Evolutionary conservation across 768 basidiomycete genomes (phyloP), one percentile per base, ranked within the genome.

Genomic region (Rickenella mellea): DNA sequence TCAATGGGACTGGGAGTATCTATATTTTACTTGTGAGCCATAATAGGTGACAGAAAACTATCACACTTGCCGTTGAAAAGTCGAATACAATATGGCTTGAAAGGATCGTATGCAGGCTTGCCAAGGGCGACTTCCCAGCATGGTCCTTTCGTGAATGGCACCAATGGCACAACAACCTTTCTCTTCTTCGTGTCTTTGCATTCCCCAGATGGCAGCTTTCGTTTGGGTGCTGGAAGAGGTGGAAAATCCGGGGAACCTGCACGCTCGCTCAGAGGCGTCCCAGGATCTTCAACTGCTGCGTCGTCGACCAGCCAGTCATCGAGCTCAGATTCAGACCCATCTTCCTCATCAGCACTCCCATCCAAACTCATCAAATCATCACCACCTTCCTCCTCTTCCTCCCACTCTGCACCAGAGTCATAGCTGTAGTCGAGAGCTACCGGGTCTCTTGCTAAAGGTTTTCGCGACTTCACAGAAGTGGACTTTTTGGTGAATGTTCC

Each of bases 341-440:
- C 82, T 10, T 70, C 80, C 12, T 87, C 86, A 5, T 83, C 80
- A 6, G 71, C 64, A 8, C 50, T 40, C 15, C 53, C 69, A 27
- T 64, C 65, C 30, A 67, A 68, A 6, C 82, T 74, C 42, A 86
- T 83, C 38, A 87, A 86, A 39, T 82, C 88, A 9, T 78, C 86
- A 19, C 81, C 88, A 3, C 71, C 75, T 10, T 67, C 70, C 17
- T 80, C 78, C 55, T 92, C 91, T 44, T 84, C 86, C 48, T 90
- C 89, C 96, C 96, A 98, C 51, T 98, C 96, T 51, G 82, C 90
- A 11, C 89, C 94, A 40, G 88, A 92, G 63, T 99, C 93, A 55
- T 93, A 89, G 4, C 75, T 74, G 58, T 98, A 99, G 61, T 98
- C 91, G 41, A 87, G 71, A 10, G 75, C 70, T 1, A 82, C 65